phyloP scores from a whole-genome alignment of 148 eudicot species.

The Mesembryanthemum crystallinum region DNA sequence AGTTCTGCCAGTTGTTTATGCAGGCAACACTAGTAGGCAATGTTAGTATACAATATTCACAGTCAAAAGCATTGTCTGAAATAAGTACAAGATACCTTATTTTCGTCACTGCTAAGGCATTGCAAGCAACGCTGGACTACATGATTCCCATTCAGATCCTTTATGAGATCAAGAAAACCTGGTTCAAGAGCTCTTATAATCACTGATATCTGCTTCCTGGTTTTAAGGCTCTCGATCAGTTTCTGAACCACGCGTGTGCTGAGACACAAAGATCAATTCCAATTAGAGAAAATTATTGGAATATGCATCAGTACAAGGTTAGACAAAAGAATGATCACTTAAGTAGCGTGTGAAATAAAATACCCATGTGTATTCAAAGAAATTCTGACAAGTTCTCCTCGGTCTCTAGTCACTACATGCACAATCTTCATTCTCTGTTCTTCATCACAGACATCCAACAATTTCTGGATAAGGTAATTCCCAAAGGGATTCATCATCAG shows the following conservation, averaged over 20 bases:
- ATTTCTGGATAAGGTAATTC: slow-evolving; percentile 68
- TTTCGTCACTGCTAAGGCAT: slow-evolving; percentile 54
- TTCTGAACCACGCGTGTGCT: slow-evolving; percentile 83
- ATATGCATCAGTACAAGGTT: not conserved
- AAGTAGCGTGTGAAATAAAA: slow-evolving; percentile 8
- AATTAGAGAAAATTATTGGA: slow-evolving; percentile 5
- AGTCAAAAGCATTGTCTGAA: not conserved
- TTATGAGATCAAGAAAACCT: slow-evolving; percentile 65
- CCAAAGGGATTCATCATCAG: slow-evolving; percentile 69
- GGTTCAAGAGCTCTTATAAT: slow-evolving; percentile 53
- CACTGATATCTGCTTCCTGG: slow-evolving; percentile 49
- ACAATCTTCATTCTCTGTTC: slow-evolving; percentile 58
- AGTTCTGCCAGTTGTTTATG: not conserved
- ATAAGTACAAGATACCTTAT: slow-evolving; percentile 46
- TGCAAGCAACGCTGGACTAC: slow-evolving; percentile 70
- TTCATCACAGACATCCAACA: slow-evolving; percentile 60
- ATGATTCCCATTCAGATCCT: slow-evolving; percentile 72
- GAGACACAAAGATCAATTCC: slow-evolving; percentile 16
- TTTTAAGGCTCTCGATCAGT: slow-evolving; percentile 58
- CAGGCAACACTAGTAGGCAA: not conserved
- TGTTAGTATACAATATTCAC: not conserved
- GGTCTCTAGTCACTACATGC: slow-evolving; percentile 43
- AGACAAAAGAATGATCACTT: slow-evolving; percentile 7
- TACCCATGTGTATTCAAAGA: slow-evolving; percentile 70
- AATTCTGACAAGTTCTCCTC: slow-evolving; percentile 50